Evolutionary conservation across 768 basidiomycete species (phyloP), one percentile per base, ranked within the genome.

Genomic region (Mycena indigotica): DNA sequence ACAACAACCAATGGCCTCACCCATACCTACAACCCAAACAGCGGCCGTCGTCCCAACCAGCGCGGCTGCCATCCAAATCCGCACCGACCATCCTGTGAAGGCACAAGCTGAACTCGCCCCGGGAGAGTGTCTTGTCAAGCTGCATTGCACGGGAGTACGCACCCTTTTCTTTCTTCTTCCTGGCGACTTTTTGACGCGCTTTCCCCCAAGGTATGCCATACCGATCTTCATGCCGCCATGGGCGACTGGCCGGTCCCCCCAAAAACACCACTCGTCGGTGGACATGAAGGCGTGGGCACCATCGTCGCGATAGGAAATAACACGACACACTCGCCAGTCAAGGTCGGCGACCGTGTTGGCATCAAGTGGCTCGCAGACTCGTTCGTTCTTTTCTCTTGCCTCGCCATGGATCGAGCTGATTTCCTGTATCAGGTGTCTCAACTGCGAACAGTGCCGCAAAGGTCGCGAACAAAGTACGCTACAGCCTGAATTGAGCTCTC

Each of bases 231-330:
- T 65, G 87, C 87, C 25, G 83, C 82, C 32, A 72, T 81, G 35
- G 84, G 82, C 41, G 93, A 95, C 68, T 95, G 94, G 94, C 93
- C 93, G 0, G 56, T 90, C 10, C 71, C 79, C n/a, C 77, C 84
- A 29, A 82, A 77, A 52, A 77, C 77, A 1, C 88, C 88, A 0
- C 82, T 92, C 48, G 82, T 93, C 55, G 90, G 90, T 16, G 91
- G 93, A 0, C 93, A 94, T 67, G 88, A 93, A 73, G 93, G 92
- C 61, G 90, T 91, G 13, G 92, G 93, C 17, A 75, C 79, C 40
- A 73, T 96, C 53, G 87, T 94, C 39, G 93, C 92, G 24, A 90
- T 95, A 64, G 92, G 84, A 23, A 76, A 80, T 6, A 73, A 87
- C 68, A 88, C 89, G 0, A 61, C 71, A 21, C 53, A 76, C 46